phyloP scores from a whole-genome alignment of 257 asterid species.

The Solanum raphanifolium region DNA sequence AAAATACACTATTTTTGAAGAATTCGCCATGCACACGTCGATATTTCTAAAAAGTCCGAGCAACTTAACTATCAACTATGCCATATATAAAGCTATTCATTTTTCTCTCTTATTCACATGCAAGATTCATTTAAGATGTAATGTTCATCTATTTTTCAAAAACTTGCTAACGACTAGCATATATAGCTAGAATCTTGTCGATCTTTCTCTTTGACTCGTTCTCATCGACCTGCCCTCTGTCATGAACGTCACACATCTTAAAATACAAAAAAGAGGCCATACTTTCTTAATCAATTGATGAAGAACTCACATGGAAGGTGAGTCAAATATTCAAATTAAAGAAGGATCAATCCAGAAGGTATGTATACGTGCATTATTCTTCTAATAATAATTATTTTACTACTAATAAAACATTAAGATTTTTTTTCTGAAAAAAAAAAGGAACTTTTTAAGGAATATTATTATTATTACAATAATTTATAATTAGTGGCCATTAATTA shows the following conservation, averaged over 20 bases:
- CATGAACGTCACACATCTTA: neutral
- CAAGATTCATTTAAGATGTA: neutral
- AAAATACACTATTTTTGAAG: too few species aligned
- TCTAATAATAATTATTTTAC: neutral
- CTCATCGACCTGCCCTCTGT: rapidly evolving
- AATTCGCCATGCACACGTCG: neutral
- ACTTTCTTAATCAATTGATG: neutral
- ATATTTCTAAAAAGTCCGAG: too few species aligned
- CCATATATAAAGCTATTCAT: neutral
- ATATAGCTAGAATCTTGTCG: neutral
- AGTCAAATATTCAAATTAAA: neutral
- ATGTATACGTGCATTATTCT: neutral
- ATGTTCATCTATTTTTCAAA: neutral
- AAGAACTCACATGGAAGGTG: neutral
- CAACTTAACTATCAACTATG: too few species aligned
- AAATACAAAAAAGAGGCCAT: neutral
- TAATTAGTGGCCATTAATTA: neutral
- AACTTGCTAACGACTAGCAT: neutral
- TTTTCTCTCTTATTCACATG: neutral
- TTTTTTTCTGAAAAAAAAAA: neutral
- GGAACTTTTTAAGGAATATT: neutral
- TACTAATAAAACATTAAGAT: neutral
- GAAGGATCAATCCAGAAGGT: neutral
- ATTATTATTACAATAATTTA: neutral
- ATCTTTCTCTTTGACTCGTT: neutral